phyloP scores from a whole-genome alignment of 139 green algal species.

The Ettlia oleoabundans region DNA sequence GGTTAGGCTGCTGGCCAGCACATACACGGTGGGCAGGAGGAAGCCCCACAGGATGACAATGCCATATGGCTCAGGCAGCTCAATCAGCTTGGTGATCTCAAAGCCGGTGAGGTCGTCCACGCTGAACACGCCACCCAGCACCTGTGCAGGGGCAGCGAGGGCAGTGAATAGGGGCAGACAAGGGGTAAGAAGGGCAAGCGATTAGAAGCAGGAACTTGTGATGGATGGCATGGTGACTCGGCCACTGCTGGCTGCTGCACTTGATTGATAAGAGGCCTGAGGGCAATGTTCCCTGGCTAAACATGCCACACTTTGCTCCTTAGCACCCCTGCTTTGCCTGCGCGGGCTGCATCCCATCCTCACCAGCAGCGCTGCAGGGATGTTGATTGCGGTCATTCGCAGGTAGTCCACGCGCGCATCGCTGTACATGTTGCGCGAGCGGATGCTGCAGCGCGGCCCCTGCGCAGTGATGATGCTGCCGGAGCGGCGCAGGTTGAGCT shows the following conservation, averaged over 20 bases:
- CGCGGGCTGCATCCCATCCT: too few relatives aligned
- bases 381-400: conserved; percentile 85
- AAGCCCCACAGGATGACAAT: conserved; percentile 86
- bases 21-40: conserved; percentile 80
- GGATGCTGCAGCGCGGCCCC: conserved; percentile 83
- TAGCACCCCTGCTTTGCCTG: too few relatives aligned
- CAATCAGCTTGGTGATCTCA: conserved; percentile 66
- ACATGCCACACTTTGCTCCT: too few relatives aligned
- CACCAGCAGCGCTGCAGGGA: conserved; percentile 72
- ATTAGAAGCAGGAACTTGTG: too few relatives aligned
- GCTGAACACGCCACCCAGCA: conserved; percentile 79
- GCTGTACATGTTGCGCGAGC: conserved; percentile 79
- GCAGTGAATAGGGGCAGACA: too few relatives aligned
- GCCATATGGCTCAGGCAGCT: conserved; percentile 85
- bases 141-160: conserved; percentile 13
- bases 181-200: too few relatives aligned
- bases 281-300: too few relatives aligned
- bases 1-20: conserved; percentile 80
- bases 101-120: conserved; percentile 90
- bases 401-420: conserved; percentile 81
- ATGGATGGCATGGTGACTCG: too few relatives aligned
- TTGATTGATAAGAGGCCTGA: too few relatives aligned
- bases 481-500: not conserved
- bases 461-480: conserved; percentile 41
- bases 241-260: too few relatives aligned